Conservation (phyloP, 192 early-diverging fungal genomes). For the Thamnidium elegans region DNA sequence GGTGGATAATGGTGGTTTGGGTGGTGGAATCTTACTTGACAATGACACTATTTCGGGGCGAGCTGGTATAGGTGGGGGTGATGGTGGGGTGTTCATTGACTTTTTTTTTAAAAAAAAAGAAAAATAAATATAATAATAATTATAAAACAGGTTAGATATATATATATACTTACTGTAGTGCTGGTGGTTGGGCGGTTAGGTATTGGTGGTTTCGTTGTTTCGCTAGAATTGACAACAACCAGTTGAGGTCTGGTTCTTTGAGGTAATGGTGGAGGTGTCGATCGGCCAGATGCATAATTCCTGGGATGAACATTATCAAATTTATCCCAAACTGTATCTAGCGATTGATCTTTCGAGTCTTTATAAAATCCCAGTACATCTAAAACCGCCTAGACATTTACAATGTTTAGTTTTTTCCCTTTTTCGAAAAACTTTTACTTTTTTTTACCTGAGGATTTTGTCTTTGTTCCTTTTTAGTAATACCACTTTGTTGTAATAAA, state of each 20-base stretch:
- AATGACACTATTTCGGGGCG: conserved; percentile 7
- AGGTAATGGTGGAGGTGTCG: conserved; percentile 29
- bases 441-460: conserved; percentile 75
- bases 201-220: conserved; percentile 6
- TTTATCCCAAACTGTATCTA: conserved; percentile 36
- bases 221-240: conserved; percentile 3
- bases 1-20: conserved; percentile 11
- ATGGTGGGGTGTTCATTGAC: background rate
- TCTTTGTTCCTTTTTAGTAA: conserved; percentile 90
- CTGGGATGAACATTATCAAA: conserved; percentile 29
- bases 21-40: conserved; percentile 3
- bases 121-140: too few relatives aligned
- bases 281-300: background rate
- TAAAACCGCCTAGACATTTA: conserved; percentile 56
- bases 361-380: conserved; percentile 83
- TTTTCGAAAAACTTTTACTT: background rate
- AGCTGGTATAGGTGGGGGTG: conserved; percentile 27
- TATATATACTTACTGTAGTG: background rate
- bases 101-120: too few relatives aligned
- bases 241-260: conserved; percentile 19
- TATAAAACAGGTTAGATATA: too few relatives aligned
- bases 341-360: conserved; percentile 41
- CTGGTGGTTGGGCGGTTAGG: background rate
- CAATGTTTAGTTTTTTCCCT: background rate
- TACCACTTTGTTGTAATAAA: conserved; percentile 89